A percentile compares a stretch with the other conserved stretches of the same genome.
Conservation (phyloP, 78 protist species). For the Anaeramoeba flamelloides region DNA sequence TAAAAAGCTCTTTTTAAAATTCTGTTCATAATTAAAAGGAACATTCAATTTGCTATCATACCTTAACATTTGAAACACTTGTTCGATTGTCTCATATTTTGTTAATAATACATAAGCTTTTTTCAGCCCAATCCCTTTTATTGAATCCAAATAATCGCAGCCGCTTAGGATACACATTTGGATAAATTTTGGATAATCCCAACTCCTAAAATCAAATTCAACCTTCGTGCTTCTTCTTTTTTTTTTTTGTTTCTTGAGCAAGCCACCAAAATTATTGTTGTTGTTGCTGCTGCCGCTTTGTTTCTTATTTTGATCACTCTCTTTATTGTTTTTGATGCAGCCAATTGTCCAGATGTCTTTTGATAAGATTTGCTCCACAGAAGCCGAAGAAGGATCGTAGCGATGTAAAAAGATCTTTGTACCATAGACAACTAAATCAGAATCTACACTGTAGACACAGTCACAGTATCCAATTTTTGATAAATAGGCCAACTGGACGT, state of each 20-base stretch:
- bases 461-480: constrained; percentile 24
- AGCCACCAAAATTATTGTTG: background rate
- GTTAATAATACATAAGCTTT: constrained; percentile 45
- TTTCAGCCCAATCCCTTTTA: constrained; percentile 70
- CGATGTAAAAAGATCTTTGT: background rate
- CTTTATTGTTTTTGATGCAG: no score
- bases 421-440: constrained; percentile 79
- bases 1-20: background rate
- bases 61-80: background rate
- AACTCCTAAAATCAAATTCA: background rate
- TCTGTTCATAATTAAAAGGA: constrained; percentile 1
- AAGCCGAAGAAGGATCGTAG: background rate
- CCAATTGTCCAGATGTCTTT: no score
- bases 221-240: background rate
- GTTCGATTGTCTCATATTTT: constrained; percentile 12
- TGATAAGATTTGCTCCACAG: background rate
- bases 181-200: constrained; percentile 10
- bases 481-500: constrained; percentile 90
- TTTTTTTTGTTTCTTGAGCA: background rate
- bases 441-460: constrained; percentile 82
- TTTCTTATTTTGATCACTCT: background rate
- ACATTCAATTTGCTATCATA: background rate
- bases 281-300: background rate
- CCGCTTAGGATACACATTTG: constrained; percentile 76
- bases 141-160: constrained; percentile 77